A percentile compares a stretch with the other conserved stretches of the same genome.
Evolutionary conservation across 768 basidiomycete genomes (phyloP).

Genomic region (Calocera cornea): DNA sequence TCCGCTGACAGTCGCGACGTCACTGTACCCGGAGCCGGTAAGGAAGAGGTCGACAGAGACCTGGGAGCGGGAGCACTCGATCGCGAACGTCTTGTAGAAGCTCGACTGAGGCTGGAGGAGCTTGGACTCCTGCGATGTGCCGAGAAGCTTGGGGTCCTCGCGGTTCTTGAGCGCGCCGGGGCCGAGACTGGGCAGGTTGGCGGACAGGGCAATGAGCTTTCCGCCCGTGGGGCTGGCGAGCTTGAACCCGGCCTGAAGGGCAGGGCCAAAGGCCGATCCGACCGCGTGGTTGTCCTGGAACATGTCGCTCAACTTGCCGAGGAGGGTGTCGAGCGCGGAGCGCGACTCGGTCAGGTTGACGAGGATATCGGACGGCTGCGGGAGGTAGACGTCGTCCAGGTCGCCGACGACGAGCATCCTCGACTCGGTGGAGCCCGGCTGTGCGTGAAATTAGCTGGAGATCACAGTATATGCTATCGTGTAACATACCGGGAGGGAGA

Average conservation of each 20-base stretch:
- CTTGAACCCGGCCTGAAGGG: conserved; percentile 90
- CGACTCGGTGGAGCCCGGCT: conserved; percentile 43
- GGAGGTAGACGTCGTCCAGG: conserved; percentile 92
- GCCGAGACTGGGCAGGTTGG: conserved; percentile 76
- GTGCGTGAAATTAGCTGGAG: not conserved
- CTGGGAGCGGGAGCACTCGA: conserved; percentile 93
- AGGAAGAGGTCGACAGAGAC: conserved; percentile 99
- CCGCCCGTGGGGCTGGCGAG: conserved; percentile 83
- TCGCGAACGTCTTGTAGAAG: conserved; percentile 98
- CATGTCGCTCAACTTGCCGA: conserved; percentile 84
- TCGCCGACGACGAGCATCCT: conserved; percentile 96
- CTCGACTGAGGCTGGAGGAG: conserved; percentile 84
- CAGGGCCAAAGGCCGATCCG: conserved; percentile 89
- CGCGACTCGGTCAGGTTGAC: conserved; percentile 84
- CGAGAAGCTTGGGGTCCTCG: conserved; percentile 91
- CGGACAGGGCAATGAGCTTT: conserved; percentile 78
- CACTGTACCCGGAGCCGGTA: conserved; percentile 85
- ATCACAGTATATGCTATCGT: not conserved
- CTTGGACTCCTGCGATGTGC: conserved; percentile 82
- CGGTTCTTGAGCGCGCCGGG: conserved; percentile 87
- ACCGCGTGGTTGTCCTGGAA: conserved; percentile 91
- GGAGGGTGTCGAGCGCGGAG: conserved; percentile 61
- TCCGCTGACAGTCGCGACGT: conserved; percentile 84
- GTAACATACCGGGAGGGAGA: conserved; percentile 66
- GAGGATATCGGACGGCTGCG: conserved; percentile 90